Evolutionary conservation across 257 asterid genomes (phyloP), one percentile per base, ranked within the genome.

Genomic region (Apocynum venetum): DNA sequence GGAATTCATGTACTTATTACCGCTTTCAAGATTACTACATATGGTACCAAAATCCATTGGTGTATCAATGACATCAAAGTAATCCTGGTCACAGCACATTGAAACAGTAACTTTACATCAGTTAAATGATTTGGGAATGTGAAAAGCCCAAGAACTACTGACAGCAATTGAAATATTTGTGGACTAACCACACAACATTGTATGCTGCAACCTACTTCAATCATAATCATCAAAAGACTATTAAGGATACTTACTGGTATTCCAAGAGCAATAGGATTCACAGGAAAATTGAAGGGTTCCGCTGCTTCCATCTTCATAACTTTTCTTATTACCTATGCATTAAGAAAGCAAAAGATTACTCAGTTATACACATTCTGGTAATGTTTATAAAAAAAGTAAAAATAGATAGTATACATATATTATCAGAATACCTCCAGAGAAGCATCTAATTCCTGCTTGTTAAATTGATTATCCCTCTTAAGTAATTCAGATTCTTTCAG

Each of bases 11-110:
- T 96, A 96, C 84, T 90, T 96, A 15, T 47, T 79, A 51, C 98
- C 96, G 78, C 89, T 91, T 81, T 96, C 99, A 85, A 96, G 93
- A 85, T 93, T 93, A 79, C 86, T 92, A 85, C 98, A 92, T 84
- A 96, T 87, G 31, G 99, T 96, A 76, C 98, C 99, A 72, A 96
- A 96, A 85, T 96, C 99, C 99, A 96, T 96, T 14, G 99, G 99
- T 74, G 96, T 96, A 79, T 89, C 87, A 59, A 96, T 93, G 85
- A 96, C 97, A 81, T 96, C 97, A 78, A 91, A 91, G 83, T 96
- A 96, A 83, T 93, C 99, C 99, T 96, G 95, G 83, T 79, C 76
- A 79, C 82, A 78, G 79, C 36, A 65, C 76, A 79, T 76, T n/a
- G 36, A 48, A 53, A 74, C 56, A 76, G 74, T 46, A 79, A 36